Conservation (phyloP, 208 protist genomes). For the Acanthamoeba lenticulata region DNA sequence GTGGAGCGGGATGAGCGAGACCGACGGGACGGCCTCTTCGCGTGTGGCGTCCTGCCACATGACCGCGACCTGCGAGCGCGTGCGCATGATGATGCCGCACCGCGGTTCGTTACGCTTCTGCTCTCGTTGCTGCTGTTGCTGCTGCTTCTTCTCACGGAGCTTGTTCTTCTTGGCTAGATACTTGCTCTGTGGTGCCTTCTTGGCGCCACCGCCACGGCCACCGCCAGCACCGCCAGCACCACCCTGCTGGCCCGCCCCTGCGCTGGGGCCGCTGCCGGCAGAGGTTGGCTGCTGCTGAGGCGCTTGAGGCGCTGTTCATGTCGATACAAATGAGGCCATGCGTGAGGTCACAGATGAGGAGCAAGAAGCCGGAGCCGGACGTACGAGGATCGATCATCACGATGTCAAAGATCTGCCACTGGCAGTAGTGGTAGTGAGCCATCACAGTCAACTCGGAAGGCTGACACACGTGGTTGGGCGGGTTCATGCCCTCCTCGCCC, state of each 20-base stretch:
- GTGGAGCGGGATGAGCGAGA: background rate
- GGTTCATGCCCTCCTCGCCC: background rate
- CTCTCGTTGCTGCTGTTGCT: background rate
- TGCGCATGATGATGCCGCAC: constrained; percentile 20
- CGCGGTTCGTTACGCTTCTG: background rate
- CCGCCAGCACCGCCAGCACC: background rate
- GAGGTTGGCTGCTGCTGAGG: background rate
- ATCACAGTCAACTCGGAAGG: constrained; percentile 18
- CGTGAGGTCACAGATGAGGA: background rate
- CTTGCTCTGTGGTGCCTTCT: background rate
- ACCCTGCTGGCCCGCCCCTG: background rate
- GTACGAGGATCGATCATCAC: background rate
- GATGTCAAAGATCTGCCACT: constrained; percentile 9
- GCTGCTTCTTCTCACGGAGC: background rate
- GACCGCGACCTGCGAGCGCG: background rate
- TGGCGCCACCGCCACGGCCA: background rate
- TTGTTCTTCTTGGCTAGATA: background rate
- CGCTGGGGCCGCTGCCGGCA: background rate
- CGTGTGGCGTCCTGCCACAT: constrained; percentile 18
- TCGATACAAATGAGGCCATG: background rate
- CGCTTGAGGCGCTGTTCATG: background rate
- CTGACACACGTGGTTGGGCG: background rate
- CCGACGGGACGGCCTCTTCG: background rate
- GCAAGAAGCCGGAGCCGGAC: background rate
- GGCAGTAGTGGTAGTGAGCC: background rate